phyloP scores from a whole-genome alignment of 108 stramenopile genomes.

The Cyclotella distinguenda region DNA sequence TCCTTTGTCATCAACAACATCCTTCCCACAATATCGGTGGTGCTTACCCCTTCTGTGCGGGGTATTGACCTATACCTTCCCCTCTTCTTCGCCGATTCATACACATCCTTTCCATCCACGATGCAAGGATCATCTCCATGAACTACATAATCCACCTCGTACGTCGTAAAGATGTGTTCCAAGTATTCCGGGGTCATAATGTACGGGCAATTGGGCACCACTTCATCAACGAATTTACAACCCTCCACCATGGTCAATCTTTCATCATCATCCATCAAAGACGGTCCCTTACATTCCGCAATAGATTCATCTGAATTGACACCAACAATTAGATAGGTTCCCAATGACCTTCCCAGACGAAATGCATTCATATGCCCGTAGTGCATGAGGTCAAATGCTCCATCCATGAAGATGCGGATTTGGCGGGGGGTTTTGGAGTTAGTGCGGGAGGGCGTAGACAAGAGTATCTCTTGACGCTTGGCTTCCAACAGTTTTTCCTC shows the following conservation, averaged over 20 bases:
- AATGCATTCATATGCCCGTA: constrained; percentile 99
- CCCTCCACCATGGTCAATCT: constrained; percentile 88
- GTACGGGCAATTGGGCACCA: constrained; percentile 95
- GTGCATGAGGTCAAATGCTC: constrained; percentile 98
- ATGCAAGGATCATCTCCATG: constrained; percentile 99
- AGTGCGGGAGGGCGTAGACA: constrained; percentile 18
- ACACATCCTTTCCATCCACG: constrained; percentile 91
- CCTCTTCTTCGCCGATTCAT: constrained; percentile 76
- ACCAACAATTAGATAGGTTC: constrained; percentile 95
- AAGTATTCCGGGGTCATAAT: constrained; percentile 95
- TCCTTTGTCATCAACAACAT: constrained; percentile 93
- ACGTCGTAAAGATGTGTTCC: constrained; percentile 85
- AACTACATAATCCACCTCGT: constrained; percentile 92
- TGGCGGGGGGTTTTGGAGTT: constrained; percentile 4
- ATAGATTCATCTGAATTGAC: constrained; percentile 97
- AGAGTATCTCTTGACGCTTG: constrained; percentile 34
- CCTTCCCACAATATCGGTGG: constrained; percentile 99
- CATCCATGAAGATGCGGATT: constrained; percentile 96
- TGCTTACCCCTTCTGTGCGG: constrained; percentile 98
- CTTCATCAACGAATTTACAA: constrained; percentile 99
- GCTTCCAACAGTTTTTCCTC: constrained; percentile 58
- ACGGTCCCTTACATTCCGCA: constrained; percentile 91
- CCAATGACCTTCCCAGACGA: constrained; percentile 92
- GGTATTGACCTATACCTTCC: constrained; percentile 89
- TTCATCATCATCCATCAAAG: constrained; percentile 95